These are phyloP conservation scores for Fusarium staphyleae DNA, from an alignment of 2,329 filamentous ascomycete genomes.

Conservation along the genomic window DNA sequence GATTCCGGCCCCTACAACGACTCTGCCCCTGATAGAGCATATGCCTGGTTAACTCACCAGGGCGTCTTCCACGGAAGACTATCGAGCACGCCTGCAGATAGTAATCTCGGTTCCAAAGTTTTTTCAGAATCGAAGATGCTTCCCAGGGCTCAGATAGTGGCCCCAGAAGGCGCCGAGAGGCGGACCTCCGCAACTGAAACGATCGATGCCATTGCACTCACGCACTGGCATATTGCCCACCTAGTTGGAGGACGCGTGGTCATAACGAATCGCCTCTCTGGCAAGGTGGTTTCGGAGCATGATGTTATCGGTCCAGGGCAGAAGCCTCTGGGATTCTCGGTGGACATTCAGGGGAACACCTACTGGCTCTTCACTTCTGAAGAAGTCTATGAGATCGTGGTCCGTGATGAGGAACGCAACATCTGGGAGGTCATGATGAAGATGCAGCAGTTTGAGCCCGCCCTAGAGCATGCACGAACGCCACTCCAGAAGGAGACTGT, in stretches of 20 bases:
- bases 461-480: constrained; percentile 83
- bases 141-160: constrained; percentile 74
- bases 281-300: constrained; percentile 87
- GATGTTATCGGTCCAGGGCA: constrained; percentile 82
- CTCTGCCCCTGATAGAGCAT: constrained; percentile 72
- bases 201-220: constrained; percentile 82
- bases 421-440: constrained; percentile 94
- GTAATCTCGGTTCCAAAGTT: constrained; percentile 73
- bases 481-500: constrained; percentile 86
- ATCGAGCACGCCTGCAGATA: constrained; percentile 63
- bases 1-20: constrained; percentile 64
- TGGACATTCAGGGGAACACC: constrained; percentile 93
- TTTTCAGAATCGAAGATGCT: constrained; percentile 83
- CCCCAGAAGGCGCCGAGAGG: constrained; percentile 69
- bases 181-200: constrained; percentile 72
- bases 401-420: constrained; percentile 88
- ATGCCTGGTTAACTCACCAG: constrained; percentile 89
- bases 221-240: constrained; percentile 90
- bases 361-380: constrained; percentile 94
- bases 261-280: constrained; percentile 85
- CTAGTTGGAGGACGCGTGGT: constrained; percentile 84
- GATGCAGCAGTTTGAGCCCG: constrained; percentile 85
- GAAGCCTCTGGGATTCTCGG: constrained; percentile 80
- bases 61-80: constrained; percentile 90
- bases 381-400: constrained; percentile 93